Evolutionary conservation across 768 basidiomycete species (phyloP).

Genomic region (Xanthoconium stramineum): DNA sequence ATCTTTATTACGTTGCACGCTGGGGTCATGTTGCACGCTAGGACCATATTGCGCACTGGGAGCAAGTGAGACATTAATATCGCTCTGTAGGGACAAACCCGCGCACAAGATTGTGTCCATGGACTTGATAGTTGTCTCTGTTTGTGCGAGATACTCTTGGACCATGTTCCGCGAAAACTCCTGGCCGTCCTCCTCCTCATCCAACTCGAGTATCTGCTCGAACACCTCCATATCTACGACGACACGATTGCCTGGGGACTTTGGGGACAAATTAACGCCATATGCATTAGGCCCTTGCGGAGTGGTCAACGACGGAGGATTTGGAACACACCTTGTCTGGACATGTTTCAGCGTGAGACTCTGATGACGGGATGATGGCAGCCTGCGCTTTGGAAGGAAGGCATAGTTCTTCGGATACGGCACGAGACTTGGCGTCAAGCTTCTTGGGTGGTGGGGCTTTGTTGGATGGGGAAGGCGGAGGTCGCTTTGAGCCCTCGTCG

Average conservation of each 20-base stretch:
- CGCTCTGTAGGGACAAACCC: conserved; percentile 11
- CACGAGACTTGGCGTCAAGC: conserved; percentile 29
- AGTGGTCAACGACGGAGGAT: neutral
- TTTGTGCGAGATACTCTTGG: conserved; percentile 78
- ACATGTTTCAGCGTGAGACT: conserved; percentile 19
- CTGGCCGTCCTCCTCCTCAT: conserved; percentile 67
- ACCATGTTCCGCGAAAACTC: conserved; percentile 83
- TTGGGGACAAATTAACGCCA: conserved; percentile 8
- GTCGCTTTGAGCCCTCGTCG: conserved; percentile 29
- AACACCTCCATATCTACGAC: conserved; percentile 81
- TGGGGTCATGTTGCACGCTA: conserved; percentile 49
- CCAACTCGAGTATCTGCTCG: conserved; percentile 85
- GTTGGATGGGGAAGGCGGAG: conserved; percentile 32
- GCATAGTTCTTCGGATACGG: conserved; percentile 28
- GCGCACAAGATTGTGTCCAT: conserved; percentile 84
- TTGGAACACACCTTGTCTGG: conserved; percentile 26
- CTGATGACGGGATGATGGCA: conserved; percentile 5
- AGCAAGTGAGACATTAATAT: conserved; percentile 12
- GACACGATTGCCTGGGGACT: conserved; percentile 19
- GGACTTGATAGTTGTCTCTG: conserved; percentile 64
- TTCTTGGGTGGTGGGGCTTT: conserved; percentile 32
- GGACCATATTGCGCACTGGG: conserved; percentile 43
- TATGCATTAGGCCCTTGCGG: neutral
- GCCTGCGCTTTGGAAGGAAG: conserved; percentile 8
- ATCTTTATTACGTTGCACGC: conserved; percentile 45